These are phyloP conservation scores for Pisolithus microcarpus DNA, from an alignment of 768 basidiomycete genomes.

Conservation along the genomic window DNA sequence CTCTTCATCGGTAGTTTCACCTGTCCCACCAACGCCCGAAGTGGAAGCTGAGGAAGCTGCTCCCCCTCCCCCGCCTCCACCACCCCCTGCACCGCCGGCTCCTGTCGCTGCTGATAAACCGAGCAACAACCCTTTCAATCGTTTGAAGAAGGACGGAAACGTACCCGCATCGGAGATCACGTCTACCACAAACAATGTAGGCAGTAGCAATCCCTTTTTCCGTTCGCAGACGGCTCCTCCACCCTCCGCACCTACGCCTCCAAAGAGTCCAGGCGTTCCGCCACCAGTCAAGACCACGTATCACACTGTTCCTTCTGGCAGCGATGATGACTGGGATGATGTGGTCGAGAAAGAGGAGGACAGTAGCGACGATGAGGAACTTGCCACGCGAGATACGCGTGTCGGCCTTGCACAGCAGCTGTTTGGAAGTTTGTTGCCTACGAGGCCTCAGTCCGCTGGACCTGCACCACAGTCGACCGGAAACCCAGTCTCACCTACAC, in stretches of 20 bases:
- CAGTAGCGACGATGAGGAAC: conserved; percentile 76
- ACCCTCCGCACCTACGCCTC: conserved; percentile 31
- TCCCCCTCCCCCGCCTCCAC: conserved; percentile 27
- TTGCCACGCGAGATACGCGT: conserved; percentile 54
- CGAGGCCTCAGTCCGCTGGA: conserved; percentile 51
- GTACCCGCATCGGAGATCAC: conserved; percentile 23
- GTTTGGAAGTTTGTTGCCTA: conserved; percentile 65
- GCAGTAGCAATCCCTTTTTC: conserved; percentile 73
- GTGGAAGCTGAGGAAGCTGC: conserved; percentile 20
- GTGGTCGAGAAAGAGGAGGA: conserved; percentile 64
- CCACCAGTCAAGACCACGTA: conserved; percentile 49
- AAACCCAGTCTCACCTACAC: conserved; percentile 11
- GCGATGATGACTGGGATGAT: conserved; percentile 83
- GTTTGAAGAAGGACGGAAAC: conserved; percentile 45
- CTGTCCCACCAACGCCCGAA: conserved; percentile 24
- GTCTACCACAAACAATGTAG: conserved; percentile 26
- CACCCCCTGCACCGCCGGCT: conserved; percentile 22
- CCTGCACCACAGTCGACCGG: conserved; percentile 13
- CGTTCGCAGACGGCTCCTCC: conserved; percentile 39
- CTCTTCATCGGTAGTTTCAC: conserved; percentile 20
- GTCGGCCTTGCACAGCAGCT: conserved; percentile 70
- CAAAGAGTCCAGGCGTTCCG: conserved; percentile 31
- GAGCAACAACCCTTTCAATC: conserved; percentile 76
- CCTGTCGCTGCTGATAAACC: conserved; percentile 39
- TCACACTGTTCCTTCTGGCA: conserved; percentile 50